Base-by-base conservation (phyloP, 2,329 filamentous ascomycete species). In the Pseudohalonectria lignicola region DNA sequence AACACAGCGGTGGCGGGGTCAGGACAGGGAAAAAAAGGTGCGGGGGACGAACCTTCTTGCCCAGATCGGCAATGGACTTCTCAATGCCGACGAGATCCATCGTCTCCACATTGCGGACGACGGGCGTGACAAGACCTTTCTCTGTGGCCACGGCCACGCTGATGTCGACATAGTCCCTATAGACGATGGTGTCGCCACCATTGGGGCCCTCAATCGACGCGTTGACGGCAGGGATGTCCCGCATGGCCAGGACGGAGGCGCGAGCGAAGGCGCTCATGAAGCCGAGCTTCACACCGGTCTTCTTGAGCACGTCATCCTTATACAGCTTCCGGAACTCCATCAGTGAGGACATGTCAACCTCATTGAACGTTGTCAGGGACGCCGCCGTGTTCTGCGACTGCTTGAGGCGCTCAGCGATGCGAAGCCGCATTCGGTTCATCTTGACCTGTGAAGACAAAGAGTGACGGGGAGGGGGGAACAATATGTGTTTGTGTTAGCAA, bases 351-450 rank as follows among this genome's bases (percentile, higher is more conserved):
- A 98, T 98, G 61, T 98, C 92, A 44, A 98, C 92, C 64, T 96
- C 90, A 62, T 98, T 95, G 74, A 98, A 98, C 19, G 92, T 98
- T 34, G 92, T 96, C 38, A 98, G 72, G 4, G 92, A 94, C 32
- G 92, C 92, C 36, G 92, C 90, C 2, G 92, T 96, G 67, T 98
- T 98, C 60, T 98, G 92, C 16, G 92, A 96, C 61, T 98, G 92
- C 77, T 98, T 98, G 47, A 98, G 76, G 50, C 92, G 87, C 69
- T 98, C 92, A 36, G 92, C 86, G 50, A 96, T 98, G 45, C 92
- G 82, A 44, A 96, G 77, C 48, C 92, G 87, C 92, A 98, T 98
- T 47, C 92, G 86, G 71, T 96, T 96, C 92, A 98, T 98, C 74
- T 98, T 98, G 54, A 96, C 86, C 85, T 92, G 51, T 31, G 44